phyloP scores from a whole-genome alignment of 345 rosid genomes.

The Boechera retrofracta region DNA sequence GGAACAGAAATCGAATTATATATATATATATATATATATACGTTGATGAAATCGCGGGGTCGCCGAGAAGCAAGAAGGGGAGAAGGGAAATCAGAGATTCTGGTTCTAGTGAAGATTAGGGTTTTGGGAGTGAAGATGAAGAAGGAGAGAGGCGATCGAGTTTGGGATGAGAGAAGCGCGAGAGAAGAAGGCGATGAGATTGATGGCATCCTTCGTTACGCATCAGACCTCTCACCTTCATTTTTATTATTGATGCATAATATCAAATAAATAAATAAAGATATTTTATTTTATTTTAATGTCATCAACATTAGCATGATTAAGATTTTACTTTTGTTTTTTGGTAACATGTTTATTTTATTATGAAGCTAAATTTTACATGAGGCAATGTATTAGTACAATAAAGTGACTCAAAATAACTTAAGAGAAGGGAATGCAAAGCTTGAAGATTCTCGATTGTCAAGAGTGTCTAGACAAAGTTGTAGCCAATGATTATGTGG shows the following conservation, averaged over 20 bases:
- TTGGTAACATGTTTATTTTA: neutral
- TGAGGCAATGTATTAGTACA: neutral
- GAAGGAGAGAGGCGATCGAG: conserved; percentile 31
- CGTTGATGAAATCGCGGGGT: conserved; percentile 47
- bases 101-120: conserved; percentile 31
- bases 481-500: neutral
- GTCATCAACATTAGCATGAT: too few relatives aligned
- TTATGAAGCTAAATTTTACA: neutral
- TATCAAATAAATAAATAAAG: too few relatives aligned
- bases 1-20: neutral
- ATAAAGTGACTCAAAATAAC: neutral
- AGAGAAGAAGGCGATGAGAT: conserved; percentile 46
- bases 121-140: conserved; percentile 34
- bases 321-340: neutral
- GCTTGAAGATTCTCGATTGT: neutral
- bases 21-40: neutral
- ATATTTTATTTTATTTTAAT: too few relatives aligned
- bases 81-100: conserved; percentile 9
- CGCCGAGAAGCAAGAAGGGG: conserved; percentile 41
- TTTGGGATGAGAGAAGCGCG: conserved; percentile 3
- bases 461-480: neutral
- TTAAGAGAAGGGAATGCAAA: too few relatives aligned
- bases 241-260: too few relatives aligned
- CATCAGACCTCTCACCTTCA: conserved; percentile 13
- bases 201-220: conserved; percentile 43